Evolutionary conservation across 2,329 filamentous ascomycete genomes (phyloP), one percentile per base, ranked within the genome.

Genomic region (Aspergillus ochraceus): DNA sequence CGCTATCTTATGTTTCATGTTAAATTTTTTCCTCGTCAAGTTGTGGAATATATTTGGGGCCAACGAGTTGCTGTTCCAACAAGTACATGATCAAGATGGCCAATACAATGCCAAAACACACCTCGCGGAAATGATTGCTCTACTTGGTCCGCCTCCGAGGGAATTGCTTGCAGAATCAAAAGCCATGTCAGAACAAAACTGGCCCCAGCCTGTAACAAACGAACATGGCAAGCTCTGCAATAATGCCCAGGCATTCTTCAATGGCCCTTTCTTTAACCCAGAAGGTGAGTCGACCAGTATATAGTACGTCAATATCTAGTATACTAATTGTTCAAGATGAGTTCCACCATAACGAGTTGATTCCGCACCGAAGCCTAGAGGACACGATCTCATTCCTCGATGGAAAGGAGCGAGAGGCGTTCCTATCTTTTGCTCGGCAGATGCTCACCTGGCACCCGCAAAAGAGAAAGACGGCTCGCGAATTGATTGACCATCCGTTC

Each of bases 41-140:
- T 12, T 65, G 30, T 77, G 73, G 74, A 68, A 77, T 65, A 63
- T 77, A 0, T 56, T 74, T 45, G 70, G 68, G 49, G 56, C 60
- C 49, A 68, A 62, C 32, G 71, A 71, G 24, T 24, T 24, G 17
- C 54, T 78, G 8, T 77, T 77, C 53, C 64, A 64, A 8, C 67
- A 71, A n/a, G 69, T 73, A 2, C 57, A 70, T 54, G 70, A 73
- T 55, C 22, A 57, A 47, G 32, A 72, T 0, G 69, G 70, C 30
- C 64, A 59, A 20, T 77, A 78, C 36, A 60, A 68, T 24, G 63
- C 71, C 6, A 72, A 69, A 54, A 51, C 64, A 46, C 76, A 78
- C 62, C 63, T 79, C 10, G 77, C 76, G 10, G 69, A 77, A 58
- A 79, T 79, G 71, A 75, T 77, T 29, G 71, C 71, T 3, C 60